phyloP scores from a whole-genome alignment of 805 yeast species.

The Wickerhamiella vanderwaltii region DNA sequence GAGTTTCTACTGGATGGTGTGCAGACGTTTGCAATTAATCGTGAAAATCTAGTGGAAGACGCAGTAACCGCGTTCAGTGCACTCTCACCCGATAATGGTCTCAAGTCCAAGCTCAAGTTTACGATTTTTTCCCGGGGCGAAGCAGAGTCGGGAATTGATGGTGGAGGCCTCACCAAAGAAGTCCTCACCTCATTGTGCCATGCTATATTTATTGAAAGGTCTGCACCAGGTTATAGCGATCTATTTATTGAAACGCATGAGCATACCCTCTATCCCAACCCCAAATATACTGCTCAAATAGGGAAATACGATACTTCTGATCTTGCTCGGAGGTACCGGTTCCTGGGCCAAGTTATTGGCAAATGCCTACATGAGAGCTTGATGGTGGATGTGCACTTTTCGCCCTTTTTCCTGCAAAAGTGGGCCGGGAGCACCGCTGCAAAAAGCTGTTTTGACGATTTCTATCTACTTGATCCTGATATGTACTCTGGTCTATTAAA shows the following conservation, averaged over 20 bases:
- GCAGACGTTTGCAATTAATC: slow-evolving; percentile 31
- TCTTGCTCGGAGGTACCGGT: slow-evolving; percentile 30
- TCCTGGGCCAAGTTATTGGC: slow-evolving; percentile 75
- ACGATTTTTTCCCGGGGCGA: slow-evolving; percentile 59
- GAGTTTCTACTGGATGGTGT: neutral
- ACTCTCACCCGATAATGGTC: slow-evolving; percentile 34
- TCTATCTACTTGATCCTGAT: slow-evolving; percentile 55
- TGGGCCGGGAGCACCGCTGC: slow-evolving; percentile 36
- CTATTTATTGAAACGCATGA: slow-evolving; percentile 36
- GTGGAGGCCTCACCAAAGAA: slow-evolving; percentile 93
- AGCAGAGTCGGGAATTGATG: slow-evolving; percentile 85
- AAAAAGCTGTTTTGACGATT: slow-evolving; percentile 60
- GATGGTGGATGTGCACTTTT: slow-evolving; percentile 69
- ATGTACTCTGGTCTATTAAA: slow-evolving; percentile 54
- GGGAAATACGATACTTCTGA: neutral
- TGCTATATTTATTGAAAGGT: slow-evolving; percentile 46
- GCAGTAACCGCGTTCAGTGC: slow-evolving; percentile 50
- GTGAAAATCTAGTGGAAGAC: slow-evolving; percentile 64
- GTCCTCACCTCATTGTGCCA: slow-evolving; percentile 59
- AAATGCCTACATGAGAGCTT: slow-evolving; percentile 79
- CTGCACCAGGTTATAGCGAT: slow-evolving; percentile 20
- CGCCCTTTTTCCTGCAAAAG: slow-evolving; percentile 70
- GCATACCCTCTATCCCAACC: slow-evolving; percentile 65
- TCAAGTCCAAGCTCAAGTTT: slow-evolving; percentile 52
- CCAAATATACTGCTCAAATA: slow-evolving; percentile 22